These are phyloP conservation scores for Scytalidium lignicola DNA, from an alignment of 2,329 filamentous ascomycete genomes.

Conservation along the genomic window DNA sequence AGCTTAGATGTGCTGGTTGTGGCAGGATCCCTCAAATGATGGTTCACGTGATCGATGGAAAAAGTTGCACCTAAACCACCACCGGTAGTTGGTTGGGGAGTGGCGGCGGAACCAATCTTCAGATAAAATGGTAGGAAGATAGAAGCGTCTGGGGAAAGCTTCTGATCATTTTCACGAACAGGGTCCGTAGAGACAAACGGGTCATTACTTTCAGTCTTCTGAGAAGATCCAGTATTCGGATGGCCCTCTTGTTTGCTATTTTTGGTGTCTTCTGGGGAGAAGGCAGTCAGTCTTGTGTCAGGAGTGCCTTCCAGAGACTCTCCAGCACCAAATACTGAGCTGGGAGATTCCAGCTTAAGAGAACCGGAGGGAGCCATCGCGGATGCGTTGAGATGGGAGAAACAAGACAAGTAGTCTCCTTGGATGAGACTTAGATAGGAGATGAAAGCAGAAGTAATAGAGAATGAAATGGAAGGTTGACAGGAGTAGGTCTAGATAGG, in stretches of 20 bases:
- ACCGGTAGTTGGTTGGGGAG: neutral
- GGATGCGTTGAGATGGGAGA: neutral
- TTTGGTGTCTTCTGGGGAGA: slow-evolving; percentile 52
- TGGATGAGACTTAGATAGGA: neutral
- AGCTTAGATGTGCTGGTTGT: slow-evolving; percentile 1
- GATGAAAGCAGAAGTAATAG: neutral
- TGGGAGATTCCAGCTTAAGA: slow-evolving; percentile 9
- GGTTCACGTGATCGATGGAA: slow-evolving; percentile 2
- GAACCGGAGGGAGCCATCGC: neutral
- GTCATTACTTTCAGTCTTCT: slow-evolving; percentile 26
- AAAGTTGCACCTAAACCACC: slow-evolving; percentile 4
- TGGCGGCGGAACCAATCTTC: slow-evolving; percentile 3
- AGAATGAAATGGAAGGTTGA: slow-evolving; percentile 2
- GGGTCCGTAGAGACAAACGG: slow-evolving; percentile 43
- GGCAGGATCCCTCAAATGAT: slow-evolving; percentile 4
- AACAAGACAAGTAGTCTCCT: neutral
- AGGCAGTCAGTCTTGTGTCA: slow-evolving; percentile 57
- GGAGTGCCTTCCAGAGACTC: slow-evolving; percentile 60
- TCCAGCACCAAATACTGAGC: slow-evolving; percentile 44
- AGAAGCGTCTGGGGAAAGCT: slow-evolving; percentile 60
- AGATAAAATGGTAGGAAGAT: slow-evolving; percentile 49
- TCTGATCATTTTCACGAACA: slow-evolving; percentile 32
- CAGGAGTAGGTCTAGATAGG: neutral
- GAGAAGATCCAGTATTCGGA: slow-evolving; percentile 18
- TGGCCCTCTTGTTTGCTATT: slow-evolving; percentile 1